phyloP scores from a whole-genome alignment of 768 basidiomycete species.

The Rhodocollybia butyracea region DNA sequence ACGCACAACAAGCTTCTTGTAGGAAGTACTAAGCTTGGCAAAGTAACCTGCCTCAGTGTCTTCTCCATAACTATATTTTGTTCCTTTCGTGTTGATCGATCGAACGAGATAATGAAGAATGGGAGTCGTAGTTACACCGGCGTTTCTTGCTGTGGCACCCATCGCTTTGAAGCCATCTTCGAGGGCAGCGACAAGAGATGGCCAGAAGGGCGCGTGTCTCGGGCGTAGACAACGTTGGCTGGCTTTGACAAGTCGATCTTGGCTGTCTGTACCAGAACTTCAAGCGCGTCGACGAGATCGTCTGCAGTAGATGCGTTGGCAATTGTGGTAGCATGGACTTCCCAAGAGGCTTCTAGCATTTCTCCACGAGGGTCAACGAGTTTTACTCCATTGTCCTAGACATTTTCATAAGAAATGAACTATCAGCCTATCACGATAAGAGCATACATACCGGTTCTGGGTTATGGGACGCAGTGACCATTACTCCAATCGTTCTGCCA shows the following conservation, averaged over 20 bases:
- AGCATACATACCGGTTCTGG: slow-evolving; percentile 88
- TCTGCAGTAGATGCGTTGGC: slow-evolving; percentile 79
- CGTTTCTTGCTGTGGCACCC: slow-evolving; percentile 63
- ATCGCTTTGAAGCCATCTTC: slow-evolving; percentile 81
- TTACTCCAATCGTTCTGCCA: slow-evolving; percentile 91
- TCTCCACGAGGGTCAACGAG: slow-evolving; percentile 96
- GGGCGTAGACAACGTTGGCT: slow-evolving; percentile 82
- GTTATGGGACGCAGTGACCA: slow-evolving; percentile 99
- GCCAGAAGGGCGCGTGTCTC: slow-evolving; percentile 93
- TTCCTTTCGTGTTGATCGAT: slow-evolving; percentile 83
- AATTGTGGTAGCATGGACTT: slow-evolving; percentile 77
- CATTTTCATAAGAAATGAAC: slow-evolving; percentile 5
- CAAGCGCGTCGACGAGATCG: slow-evolving; percentile 66
- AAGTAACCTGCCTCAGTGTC: slow-evolving; percentile 84
- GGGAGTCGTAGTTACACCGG: slow-evolving; percentile 89
- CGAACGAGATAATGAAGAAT: slow-evolving; percentile 93
- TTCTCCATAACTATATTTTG: slow-evolving; percentile 73
- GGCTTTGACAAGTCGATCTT: slow-evolving; percentile 81
- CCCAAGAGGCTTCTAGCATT: slow-evolving; percentile 96
- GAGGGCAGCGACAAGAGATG: slow-evolving; percentile 68
- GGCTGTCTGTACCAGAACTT: slow-evolving; percentile 53
- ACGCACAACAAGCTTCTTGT: slow-evolving; percentile 84
- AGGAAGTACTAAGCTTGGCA: slow-evolving; percentile 75
- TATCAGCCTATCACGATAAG: slow-evolving; percentile 1
- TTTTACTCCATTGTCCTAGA: slow-evolving; percentile 97